Evolutionary conservation across 345 rosid genomes (phyloP).

Genomic region (Dipteronia sinensis): DNA sequence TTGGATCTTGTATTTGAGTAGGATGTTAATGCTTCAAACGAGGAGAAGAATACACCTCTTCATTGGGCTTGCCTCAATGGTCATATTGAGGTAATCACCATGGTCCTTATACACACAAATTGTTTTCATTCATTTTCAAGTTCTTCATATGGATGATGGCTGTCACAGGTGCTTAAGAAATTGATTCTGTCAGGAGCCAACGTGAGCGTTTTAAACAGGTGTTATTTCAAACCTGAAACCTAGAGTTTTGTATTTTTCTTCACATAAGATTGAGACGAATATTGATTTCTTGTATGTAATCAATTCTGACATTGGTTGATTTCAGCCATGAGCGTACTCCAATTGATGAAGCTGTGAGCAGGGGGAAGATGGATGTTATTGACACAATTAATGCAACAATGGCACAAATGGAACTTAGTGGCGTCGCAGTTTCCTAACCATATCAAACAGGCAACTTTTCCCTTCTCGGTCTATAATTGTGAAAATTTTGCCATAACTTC

Average conservation of each 20-base stretch:
- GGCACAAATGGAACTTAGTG: constrained; percentile 66
- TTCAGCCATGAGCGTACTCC: constrained; percentile 82
- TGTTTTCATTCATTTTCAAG: neutral
- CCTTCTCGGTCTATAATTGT: neutral
- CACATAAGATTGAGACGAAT: neutral
- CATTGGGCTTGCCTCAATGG: constrained; percentile 97
- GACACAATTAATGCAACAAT: constrained; percentile 65
- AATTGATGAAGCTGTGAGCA: constrained; percentile 76
- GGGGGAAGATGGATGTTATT: constrained; percentile 63
- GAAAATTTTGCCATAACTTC: neutral
- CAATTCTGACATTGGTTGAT: constrained; percentile 6
- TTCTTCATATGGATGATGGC: neutral
- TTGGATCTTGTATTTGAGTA: constrained; percentile 26
- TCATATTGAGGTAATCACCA: constrained; percentile 60
- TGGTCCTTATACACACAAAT: neutral
- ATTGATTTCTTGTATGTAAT: neutral
- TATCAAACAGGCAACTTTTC: neutral
- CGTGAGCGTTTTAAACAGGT: constrained; percentile 74
- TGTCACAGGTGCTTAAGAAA: constrained; percentile 70
- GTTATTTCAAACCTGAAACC: constrained; percentile 1
- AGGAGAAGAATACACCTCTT: constrained; percentile 82
- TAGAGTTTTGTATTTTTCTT: neutral
- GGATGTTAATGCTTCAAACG: constrained; percentile 73
- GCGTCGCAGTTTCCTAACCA: constrained; percentile 44
- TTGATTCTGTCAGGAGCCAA: constrained; percentile 81